Conservation (phyloP, 2,329 filamentous ascomycete species). For the Epichloe scottii region DNA sequence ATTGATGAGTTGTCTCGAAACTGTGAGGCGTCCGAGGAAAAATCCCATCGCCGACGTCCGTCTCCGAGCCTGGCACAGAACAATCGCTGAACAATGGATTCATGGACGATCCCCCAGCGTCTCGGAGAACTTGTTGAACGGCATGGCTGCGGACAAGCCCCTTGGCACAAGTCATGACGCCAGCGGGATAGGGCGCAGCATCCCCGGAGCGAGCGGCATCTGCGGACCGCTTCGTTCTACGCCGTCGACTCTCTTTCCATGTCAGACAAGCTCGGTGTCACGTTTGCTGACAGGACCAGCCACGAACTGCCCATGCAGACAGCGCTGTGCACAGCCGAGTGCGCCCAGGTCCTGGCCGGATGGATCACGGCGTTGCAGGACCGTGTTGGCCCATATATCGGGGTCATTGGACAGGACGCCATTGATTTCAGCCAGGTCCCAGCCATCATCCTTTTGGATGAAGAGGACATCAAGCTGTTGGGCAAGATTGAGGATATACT, state of each 20-base stretch:
- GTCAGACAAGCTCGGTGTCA: conserved; percentile 74
- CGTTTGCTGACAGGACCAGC: conserved; percentile 72
- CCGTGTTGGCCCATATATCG: conserved; percentile 78
- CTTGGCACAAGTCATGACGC: conserved; percentile 3
- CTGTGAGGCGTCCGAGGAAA: conserved; percentile 60
- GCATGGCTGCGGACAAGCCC: conserved; percentile 21
- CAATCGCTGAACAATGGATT: conserved; percentile 33
- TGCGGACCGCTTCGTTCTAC: conserved; percentile 91
- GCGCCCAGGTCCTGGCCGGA: conserved; percentile 83
- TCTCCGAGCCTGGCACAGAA: conserved; percentile 32
- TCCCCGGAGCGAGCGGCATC: conserved; percentile 68
- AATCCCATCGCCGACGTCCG: conserved; percentile 42
- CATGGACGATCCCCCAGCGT: conserved; percentile 33
- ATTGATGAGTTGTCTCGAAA: conserved; percentile 74
- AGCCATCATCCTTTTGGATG: conserved; percentile 79
- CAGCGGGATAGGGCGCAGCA: conserved; percentile 27
- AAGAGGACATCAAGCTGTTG: conserved; percentile 79
- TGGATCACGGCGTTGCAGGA: conserved; percentile 92
- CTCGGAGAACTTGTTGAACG: conserved; percentile 36
- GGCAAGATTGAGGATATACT: conserved; percentile 73
- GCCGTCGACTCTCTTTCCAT: conserved; percentile 84
- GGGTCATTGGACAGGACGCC: conserved; percentile 71
- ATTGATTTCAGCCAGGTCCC: conserved; percentile 71
- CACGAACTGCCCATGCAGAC: conserved; percentile 81
- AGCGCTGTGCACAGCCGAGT: conserved; percentile 87